phyloP scores from a whole-genome alignment of 2,329 filamentous ascomycete species.

The Scolecobasidium constrictum region DNA sequence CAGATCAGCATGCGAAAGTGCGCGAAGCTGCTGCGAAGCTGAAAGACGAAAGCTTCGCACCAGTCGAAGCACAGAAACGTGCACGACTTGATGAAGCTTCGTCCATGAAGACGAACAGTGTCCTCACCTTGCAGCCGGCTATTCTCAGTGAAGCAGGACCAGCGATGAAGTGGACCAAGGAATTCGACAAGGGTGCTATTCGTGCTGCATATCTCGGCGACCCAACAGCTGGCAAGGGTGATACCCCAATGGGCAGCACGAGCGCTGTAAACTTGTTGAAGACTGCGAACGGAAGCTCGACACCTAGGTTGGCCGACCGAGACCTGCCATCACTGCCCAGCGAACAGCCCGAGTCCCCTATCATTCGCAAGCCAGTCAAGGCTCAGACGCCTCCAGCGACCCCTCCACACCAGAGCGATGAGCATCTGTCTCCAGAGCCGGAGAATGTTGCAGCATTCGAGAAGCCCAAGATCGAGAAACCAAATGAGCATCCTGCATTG shows the following conservation, averaged over 20 bases:
- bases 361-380: constrained; percentile 12
- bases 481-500: constrained; percentile 32
- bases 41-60: constrained; percentile 53
- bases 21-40: constrained; percentile 82
- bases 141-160: constrained; percentile 81
- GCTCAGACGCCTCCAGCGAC: constrained; percentile 8
- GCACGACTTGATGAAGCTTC: constrained; percentile 42
- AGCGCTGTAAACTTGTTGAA: constrained; percentile 12
- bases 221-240: constrained; percentile 57
- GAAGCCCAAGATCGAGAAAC: constrained; percentile 14
- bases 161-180: constrained; percentile 93
- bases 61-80: constrained; percentile 42
- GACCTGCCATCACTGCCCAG: constrained; percentile 32
- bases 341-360: constrained; percentile 11
- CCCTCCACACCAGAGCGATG: constrained; percentile 17
- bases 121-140: constrained; percentile 75
- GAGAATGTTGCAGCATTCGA: constrained; percentile 15
- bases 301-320: constrained; percentile 20
- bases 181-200: constrained; percentile 83
- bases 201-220: constrained; percentile 78
- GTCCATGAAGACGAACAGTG: constrained; percentile 70
- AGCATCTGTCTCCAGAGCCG: neutral
- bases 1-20: constrained; percentile 86
- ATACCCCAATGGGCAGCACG: constrained; percentile 32
- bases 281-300: constrained; percentile 1